These are phyloP conservation scores for Bolboschoenoplectus hybrid DNA, from an alignment of 202 grass and related monocot genomes.

Conservation along the genomic window DNA sequence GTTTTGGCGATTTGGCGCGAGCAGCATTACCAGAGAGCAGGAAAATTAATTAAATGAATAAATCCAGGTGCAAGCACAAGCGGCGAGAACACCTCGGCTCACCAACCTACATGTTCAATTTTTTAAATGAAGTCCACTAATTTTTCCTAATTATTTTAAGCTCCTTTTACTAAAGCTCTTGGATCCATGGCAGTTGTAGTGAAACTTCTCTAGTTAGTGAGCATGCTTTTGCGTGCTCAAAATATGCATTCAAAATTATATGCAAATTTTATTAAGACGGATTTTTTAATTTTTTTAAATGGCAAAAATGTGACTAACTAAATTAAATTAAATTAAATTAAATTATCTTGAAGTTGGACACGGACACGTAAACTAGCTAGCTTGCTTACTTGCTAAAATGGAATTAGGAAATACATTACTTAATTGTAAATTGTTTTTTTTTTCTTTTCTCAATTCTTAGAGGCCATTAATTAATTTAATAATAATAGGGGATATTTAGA, in stretches of 20 bases:
- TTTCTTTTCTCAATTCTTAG: neutral
- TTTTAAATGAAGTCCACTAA: neutral
- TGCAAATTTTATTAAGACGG: neutral
- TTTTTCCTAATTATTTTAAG: neutral
- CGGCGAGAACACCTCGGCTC: neutral
- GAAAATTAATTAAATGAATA: neutral
- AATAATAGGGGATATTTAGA: neutral
- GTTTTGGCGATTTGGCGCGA: neutral
- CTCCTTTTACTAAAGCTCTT: neutral
- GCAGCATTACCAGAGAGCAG: neutral
- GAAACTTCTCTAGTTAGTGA: neutral
- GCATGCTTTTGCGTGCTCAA: neutral
- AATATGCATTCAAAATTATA: neutral
- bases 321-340: neutral
- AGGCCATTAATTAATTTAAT: neutral
- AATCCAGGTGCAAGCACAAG: neutral
- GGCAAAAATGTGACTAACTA: conserved; percentile 10
- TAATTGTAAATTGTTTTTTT: neutral
- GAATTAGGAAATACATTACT: neutral
- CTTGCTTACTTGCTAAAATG: neutral
- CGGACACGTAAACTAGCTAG: conserved; percentile 4
- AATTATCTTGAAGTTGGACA: conserved; percentile 21
- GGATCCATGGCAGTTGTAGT: neutral
- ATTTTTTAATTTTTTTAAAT: neutral
- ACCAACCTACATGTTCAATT: conserved; percentile 13